A percentile compares a stretch with the other conserved stretches of the same genome.
These are phyloP conservation scores for Symbiodinium pilosum DNA, from an alignment of 73 alveolate genomes.

Conservation along the genomic window DNA sequence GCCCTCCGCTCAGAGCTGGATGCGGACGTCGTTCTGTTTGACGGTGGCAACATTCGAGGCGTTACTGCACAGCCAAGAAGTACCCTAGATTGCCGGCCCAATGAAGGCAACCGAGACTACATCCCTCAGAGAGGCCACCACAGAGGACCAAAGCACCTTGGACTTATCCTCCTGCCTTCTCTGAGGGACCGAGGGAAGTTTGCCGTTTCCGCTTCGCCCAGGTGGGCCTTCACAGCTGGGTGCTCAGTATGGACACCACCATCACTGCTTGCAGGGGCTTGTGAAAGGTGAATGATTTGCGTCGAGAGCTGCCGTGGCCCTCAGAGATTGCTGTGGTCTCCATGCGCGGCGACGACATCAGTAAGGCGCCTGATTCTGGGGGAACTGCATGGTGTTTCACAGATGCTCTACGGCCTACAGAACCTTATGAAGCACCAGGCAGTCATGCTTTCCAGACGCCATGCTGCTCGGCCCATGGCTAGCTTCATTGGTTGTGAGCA, in stretches of 20 bases:
- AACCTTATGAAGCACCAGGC: background rate
- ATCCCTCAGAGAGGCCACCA: constrained; percentile 23
- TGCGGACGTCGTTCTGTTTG: constrained; percentile 53
- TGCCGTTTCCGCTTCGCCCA: background rate
- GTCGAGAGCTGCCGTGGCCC: constrained; percentile 90
- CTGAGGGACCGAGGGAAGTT: too few relatives aligned
- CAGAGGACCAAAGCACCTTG: constrained; percentile 26
- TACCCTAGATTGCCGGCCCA: background rate
- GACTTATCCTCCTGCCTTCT: too few relatives aligned
- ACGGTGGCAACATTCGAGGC: constrained; percentile 93
- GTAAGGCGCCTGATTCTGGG: constrained; percentile 19
- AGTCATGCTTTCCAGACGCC: background rate
- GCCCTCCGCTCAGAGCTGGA: constrained; percentile 54
- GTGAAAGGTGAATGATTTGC: constrained; percentile 63
- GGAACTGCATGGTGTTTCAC: too few relatives aligned
- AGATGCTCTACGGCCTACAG: too few relatives aligned
- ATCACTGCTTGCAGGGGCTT: background rate
- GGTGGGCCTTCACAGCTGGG: constrained; percentile 79
- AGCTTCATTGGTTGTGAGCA: too few relatives aligned
- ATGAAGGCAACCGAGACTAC: constrained; percentile 34
- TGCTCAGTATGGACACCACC: background rate
- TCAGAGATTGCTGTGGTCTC: constrained; percentile 58
- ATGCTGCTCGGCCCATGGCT: constrained; percentile 9
- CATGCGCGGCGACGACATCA: constrained; percentile 56
- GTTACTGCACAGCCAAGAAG: background rate